phyloP scores from a whole-genome alignment of 2,329 filamentous ascomycete genomes.

The Helminthosporium solani region DNA sequence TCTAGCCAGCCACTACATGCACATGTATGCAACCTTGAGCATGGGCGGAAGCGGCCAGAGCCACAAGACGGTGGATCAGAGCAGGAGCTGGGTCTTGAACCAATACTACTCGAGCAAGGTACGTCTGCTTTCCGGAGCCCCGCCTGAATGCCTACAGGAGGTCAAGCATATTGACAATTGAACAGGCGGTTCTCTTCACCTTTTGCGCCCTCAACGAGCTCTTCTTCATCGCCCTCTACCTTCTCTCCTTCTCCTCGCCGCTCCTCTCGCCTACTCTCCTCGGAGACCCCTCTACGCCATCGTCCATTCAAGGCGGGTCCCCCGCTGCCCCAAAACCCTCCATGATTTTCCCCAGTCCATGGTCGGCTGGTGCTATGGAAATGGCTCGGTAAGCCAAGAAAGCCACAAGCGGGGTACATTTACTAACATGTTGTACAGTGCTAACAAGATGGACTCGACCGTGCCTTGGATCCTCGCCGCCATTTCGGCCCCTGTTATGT shows the following conservation, averaged over 20 bases:
- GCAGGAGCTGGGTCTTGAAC: conserved; percentile 84
- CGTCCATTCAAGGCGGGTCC: conserved; percentile 59
- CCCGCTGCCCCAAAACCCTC: conserved; percentile 69
- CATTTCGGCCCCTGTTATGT: conserved; percentile 83
- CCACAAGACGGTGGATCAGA: conserved; percentile 93
- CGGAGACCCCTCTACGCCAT: conserved; percentile 58
- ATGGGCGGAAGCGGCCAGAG: conserved; percentile 78
- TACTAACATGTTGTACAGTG: conserved; percentile 43
- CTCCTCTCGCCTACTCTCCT: conserved; percentile 82
- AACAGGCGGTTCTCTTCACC: conserved; percentile 82
- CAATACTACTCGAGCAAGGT: conserved; percentile 98
- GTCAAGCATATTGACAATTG: conserved; percentile 13
- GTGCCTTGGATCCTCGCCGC: conserved; percentile 78
- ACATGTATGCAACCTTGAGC: conserved; percentile 94
- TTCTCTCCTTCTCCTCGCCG: conserved; percentile 93
- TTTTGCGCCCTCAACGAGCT: conserved; percentile 90
- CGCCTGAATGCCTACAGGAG: not conserved
- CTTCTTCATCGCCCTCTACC: conserved; percentile 98
- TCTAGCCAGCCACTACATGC: conserved; percentile 95
- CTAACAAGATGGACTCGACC: conserved; percentile 72
- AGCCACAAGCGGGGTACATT: not conserved
- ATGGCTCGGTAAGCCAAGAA: conserved; percentile 61
- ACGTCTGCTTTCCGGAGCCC: conserved; percentile 33
- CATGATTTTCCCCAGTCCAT: conserved; percentile 81
- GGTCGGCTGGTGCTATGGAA: conserved; percentile 89